phyloP scores from a whole-genome alignment of 495 filamentous ascomycete genomes.

The Xylaria sp. region DNA sequence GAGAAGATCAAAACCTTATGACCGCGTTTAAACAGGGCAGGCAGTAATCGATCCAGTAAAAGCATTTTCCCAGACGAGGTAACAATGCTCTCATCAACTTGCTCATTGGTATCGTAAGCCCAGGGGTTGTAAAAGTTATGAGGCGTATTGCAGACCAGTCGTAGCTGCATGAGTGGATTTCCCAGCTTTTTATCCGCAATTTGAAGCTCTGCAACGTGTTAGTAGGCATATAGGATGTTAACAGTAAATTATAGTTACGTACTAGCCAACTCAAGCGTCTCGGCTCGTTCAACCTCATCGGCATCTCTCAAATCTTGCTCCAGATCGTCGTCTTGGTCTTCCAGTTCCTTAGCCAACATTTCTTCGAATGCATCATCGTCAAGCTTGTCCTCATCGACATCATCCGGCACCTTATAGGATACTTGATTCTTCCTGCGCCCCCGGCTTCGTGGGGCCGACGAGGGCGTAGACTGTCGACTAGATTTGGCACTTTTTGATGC shows the following conservation, averaged over 20 bases:
- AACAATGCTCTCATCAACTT: constrained; percentile 78
- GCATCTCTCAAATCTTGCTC: constrained; percentile 48
- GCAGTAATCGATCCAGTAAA: constrained; percentile 84
- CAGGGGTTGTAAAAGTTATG: constrained; percentile 98
- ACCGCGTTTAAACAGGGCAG: constrained; percentile 71
- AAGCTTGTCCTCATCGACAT: constrained; percentile 71
- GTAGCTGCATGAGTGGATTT: constrained; percentile 92
- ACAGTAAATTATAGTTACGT: constrained; percentile 40
- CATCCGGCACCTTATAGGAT: constrained; percentile 58
- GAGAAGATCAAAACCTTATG: constrained; percentile 97
- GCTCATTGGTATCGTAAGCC: constrained; percentile 55
- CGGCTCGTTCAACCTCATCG: constrained; percentile 71
- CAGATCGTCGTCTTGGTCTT: constrained; percentile 61
- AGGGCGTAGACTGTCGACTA: constrained; percentile 73
- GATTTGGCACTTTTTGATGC: constrained; percentile 73
- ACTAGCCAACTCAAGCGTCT: constrained; percentile 81
- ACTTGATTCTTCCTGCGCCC: constrained; percentile 50
- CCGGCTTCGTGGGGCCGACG: constrained; percentile 43
- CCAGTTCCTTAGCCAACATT: constrained; percentile 67
- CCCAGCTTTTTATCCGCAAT: constrained; percentile 92
- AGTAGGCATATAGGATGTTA: background rate
- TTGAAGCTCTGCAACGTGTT: constrained; percentile 66
- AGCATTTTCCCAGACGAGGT: constrained; percentile 94
- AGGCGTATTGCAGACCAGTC: constrained; percentile 88
- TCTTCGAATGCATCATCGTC: constrained; percentile 77